Conservation (phyloP, 1,284 basidiomycete genomes). For the Tetrapyrgos nigripes region DNA sequence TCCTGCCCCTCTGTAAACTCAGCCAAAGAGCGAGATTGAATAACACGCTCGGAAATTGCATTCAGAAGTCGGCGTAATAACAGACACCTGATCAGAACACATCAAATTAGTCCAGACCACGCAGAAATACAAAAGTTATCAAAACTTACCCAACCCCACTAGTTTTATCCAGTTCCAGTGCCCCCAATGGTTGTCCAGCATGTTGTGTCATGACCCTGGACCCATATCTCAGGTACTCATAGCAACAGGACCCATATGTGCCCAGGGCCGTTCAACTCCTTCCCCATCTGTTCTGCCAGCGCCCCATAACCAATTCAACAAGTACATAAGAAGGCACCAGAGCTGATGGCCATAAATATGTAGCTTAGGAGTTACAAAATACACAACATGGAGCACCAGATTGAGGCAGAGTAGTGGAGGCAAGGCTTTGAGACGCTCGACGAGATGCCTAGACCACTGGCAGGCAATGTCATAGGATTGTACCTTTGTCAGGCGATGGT, state of each 20-base stretch:
- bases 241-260: conserved; percentile 7
- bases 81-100: neutral
- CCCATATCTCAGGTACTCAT: conserved; percentile 33
- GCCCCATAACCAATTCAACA: conserved; percentile 25
- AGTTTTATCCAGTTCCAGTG: conserved; percentile 37
- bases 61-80: neutral
- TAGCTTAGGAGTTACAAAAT: conserved; percentile 27
- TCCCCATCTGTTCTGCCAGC: conserved; percentile 35
- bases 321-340: conserved; percentile 25
- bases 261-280: conserved; percentile 29
- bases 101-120: neutral
- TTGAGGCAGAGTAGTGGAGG: conserved; percentile 12
- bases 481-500: neutral
- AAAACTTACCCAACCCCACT: conserved; percentile 1
- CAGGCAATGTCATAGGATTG: conserved; percentile 20
- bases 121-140: neutral
- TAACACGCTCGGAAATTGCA: neutral
- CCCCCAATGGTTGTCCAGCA: conserved; percentile 34
- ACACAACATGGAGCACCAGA: neutral
- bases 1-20: conserved; percentile 1
- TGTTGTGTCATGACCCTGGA: conserved; percentile 28
- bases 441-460: conserved; percentile 27
- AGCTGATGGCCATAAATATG: conserved; percentile 32
- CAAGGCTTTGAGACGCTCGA: conserved; percentile 15
- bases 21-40: neutral